phyloP scores from a whole-genome alignment of 2,329 filamentous ascomycete species.

The Lizonia empirigonia region DNA sequence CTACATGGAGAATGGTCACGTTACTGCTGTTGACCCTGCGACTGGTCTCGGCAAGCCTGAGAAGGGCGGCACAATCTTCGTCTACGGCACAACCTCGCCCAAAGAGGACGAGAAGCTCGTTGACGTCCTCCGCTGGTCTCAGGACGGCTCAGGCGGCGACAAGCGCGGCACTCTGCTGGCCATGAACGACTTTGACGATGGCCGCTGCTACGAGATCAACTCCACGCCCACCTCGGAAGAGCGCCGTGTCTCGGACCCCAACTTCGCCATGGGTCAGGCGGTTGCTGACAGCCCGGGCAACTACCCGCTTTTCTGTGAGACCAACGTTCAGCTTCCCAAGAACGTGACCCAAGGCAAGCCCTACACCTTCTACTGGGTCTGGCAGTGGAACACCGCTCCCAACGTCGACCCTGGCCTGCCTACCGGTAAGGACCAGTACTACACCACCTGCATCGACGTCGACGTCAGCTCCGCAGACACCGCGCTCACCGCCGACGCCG shows the following conservation, averaged over 20 bases:
- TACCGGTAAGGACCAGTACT: slow-evolving; percentile 61
- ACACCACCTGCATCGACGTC: slow-evolving; percentile 64
- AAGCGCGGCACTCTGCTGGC: slow-evolving; percentile 75
- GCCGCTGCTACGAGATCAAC: slow-evolving; percentile 84
- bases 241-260: slow-evolving; percentile 64
- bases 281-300: slow-evolving; percentile 40
- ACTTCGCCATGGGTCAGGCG: slow-evolving; percentile 60
- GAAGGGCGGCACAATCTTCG: slow-evolving; percentile 53
- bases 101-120: slow-evolving; percentile 62
- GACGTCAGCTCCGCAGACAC: slow-evolving; percentile 48
- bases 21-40: slow-evolving; percentile 46
- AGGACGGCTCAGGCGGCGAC: slow-evolving; percentile 80
- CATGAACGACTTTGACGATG: slow-evolving; percentile 84
- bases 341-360: slow-evolving; percentile 66
- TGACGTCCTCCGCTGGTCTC: slow-evolving; percentile 79
- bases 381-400: slow-evolving; percentile 72
- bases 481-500: slow-evolving; percentile 23
- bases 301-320: slow-evolving; percentile 76
- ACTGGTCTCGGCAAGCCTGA: slow-evolving; percentile 51
- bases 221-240: slow-evolving; percentile 59
- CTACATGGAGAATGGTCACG: slow-evolving; percentile 59
- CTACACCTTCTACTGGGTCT: slow-evolving; percentile 93
- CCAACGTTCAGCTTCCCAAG: slow-evolving; percentile 74
- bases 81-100: slow-evolving; percentile 57
- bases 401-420: slow-evolving; percentile 47